A percentile compares a stretch with the other conserved stretches of the same genome.
Conservation (phyloP, 2,329 filamentous ascomycete species). For the Curvularia spicifera region DNA sequence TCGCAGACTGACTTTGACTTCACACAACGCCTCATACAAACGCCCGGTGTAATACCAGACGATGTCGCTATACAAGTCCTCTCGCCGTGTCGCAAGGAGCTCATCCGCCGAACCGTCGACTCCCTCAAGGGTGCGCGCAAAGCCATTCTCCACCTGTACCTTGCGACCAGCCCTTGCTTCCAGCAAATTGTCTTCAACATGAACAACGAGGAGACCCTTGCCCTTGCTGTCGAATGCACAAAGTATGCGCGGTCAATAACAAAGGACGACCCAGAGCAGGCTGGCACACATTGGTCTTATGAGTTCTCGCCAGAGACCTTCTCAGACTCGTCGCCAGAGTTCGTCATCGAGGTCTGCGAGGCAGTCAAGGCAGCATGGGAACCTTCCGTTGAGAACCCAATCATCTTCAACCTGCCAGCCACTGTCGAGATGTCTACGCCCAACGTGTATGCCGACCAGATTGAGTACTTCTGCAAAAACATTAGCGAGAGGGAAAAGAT, state of each 20-base stretch:
- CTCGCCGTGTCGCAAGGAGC: slow-evolving; percentile 87
- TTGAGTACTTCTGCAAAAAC: slow-evolving; percentile 91
- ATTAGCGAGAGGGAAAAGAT: slow-evolving; percentile 86
- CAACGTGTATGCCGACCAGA: slow-evolving; percentile 94
- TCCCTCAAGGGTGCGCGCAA: slow-evolving; percentile 89
- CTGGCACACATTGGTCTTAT: slow-evolving; percentile 73
- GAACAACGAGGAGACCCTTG: slow-evolving; percentile 79
- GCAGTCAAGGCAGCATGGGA: slow-evolving; percentile 95
- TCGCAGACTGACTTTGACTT: slow-evolving; percentile 98
- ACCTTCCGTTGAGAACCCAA: slow-evolving; percentile 75
- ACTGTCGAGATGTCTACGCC: slow-evolving; percentile 95
- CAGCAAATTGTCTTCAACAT: slow-evolving; percentile 88
- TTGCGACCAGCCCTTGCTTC: slow-evolving; percentile 96
- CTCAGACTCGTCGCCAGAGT: slow-evolving; percentile 87
- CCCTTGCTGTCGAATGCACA: slow-evolving; percentile 82
- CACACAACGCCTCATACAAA: slow-evolving; percentile 83
- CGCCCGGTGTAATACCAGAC: slow-evolving; percentile 80
- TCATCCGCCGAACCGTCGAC: slow-evolving; percentile 88
- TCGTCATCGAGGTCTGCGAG: slow-evolving; percentile 81
- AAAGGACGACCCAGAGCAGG: slow-evolving; percentile 70
- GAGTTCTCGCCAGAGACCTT: slow-evolving; percentile 89
- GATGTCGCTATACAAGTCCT: slow-evolving; percentile 93
- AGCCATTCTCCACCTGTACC: slow-evolving; percentile 92
- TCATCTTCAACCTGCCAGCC: slow-evolving; percentile 96
- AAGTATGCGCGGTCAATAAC: slow-evolving; percentile 88